Base-by-base conservation (phyloP, 441 rosid genomes). In the Syzygium syzygioides region DNA sequence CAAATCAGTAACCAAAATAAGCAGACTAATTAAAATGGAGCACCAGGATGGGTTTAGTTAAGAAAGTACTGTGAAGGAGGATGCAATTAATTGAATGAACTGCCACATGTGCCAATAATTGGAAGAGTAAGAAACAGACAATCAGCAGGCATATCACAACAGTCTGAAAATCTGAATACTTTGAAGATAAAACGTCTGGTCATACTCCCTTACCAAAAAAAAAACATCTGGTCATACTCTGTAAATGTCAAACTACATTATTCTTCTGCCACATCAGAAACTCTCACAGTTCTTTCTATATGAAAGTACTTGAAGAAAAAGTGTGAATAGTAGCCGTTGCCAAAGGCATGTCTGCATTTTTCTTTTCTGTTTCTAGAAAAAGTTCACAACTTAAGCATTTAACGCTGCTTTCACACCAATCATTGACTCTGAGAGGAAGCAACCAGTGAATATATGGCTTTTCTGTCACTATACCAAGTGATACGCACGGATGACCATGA, bases 401-500 rank as follows among this genome's bases (percentile, higher is more conserved):
- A 41, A 41, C 41, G 9, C 52, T 41, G 83, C 53, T 23, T 41
- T 41, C 53, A 45, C n/a, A 41, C 52, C 53, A 76, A 76, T 14
- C 13, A 13, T 41, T 76, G 50, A 23, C 48, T 76, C 10, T 41
- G n/a, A 76, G 83, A 23, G 52, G 54, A 86, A 60, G 53, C 34
- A 89, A 55, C 86, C 17, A 34, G 79, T 62, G 88, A 85, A 54
- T 25, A 87, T 86, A 89, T 32, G 62, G 14, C 55, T 48, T 28
- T 52, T 8, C 52, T 11, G 55, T 87, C 76, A 87, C 53, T 64
- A 18, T 96, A 97, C 99, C 97, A 91, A 86, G 89, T 98, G 99
- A 93, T 95, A 98, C 50, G 98, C 99, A 11, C 98, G 99, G 91
- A 98, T 98, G 90, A 96, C 99, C 99, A 98, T 98, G 84, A 98